Evolutionary conservation across 2,329 filamentous ascomycete genomes (phyloP), one percentile per base, ranked within the genome.

Genomic region (Emergomyces orientalis): DNA sequence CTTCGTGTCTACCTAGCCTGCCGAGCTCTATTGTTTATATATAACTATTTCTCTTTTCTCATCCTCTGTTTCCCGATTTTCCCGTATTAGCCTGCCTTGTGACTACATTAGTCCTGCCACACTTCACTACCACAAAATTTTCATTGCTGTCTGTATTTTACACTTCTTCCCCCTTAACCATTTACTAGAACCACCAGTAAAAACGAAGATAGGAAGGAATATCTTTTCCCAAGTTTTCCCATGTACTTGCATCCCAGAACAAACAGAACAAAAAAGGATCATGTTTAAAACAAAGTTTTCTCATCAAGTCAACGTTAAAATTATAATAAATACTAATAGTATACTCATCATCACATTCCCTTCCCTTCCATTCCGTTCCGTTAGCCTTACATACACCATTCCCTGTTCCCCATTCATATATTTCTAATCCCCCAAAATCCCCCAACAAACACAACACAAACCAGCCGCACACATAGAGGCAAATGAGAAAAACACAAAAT

Each of bases 291-390:
- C 30, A 6, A n/a, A 22, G 30, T 5, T 13, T 22, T 13, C 32
- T 34, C 30, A 37, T 34, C 30, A 55, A 37, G 32, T 37, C 30
- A 55, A 14, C 30, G 52, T 34, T 55, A 55, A 55, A 54, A 37
- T 37, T 55, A 37, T 32, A 55, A 34, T 57, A 57, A 57, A 57
- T 57, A 25, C 34, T 25, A 39, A 57, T 57, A 25, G 11, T 41
- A 34, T 55, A 22, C 32, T 25, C 19, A n/a, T 34, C 34, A 27
- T 27, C 34, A 25, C 54, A 39, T 57, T 57, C n/a, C 54, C 54
- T 27, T 13, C n/a, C 34, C 22, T 25, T 41, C n/a, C 34, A 9
- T 41, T 57, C 6, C n/a, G 41, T 41, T 57, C 6, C 34, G 25
- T 41, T 57, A 25, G 3, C 34, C 13, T 19, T 39, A n/a, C 54